Conservation (phyloP, 805 yeast genomes). For the Deakozyma indianensis region DNA sequence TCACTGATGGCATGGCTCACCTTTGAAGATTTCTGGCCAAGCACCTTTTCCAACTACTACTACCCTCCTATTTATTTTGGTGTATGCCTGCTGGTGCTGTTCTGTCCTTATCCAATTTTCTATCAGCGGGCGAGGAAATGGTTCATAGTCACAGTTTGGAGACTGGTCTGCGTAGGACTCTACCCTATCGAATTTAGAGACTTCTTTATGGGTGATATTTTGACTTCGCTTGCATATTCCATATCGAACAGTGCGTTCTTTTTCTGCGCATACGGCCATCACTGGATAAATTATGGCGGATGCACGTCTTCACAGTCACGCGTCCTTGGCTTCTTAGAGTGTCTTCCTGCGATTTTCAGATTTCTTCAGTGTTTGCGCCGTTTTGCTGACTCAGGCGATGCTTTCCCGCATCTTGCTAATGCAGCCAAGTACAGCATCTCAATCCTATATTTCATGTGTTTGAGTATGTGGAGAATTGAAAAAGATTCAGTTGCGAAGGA, state of each 20-base stretch:
- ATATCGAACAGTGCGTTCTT: conserved; percentile 75
- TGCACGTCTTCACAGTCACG: conserved; percentile 76
- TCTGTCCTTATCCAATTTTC: conserved; percentile 48
- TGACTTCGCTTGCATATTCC: conserved; percentile 80
- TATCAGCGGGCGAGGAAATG: conserved; percentile 59
- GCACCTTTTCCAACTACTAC: conserved; percentile 44
- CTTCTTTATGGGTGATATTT: conserved; percentile 82
- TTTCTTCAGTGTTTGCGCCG: conserved; percentile 83
- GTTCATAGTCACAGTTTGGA: conserved; percentile 56
- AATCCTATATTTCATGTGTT: conserved; percentile 49
- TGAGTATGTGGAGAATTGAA: conserved; percentile 68
- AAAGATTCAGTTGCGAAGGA: conserved; percentile 24
- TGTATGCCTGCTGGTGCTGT: conserved; percentile 29
- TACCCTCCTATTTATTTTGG: conserved; percentile 74
- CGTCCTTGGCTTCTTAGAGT: conserved; percentile 66
- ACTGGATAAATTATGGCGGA: conserved; percentile 39
- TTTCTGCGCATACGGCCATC: conserved; percentile 58
- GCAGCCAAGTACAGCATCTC: conserved; percentile 62
- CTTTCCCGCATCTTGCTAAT: conserved; percentile 93
- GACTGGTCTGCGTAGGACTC: conserved; percentile 67
- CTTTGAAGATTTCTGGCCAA: conserved; percentile 54
- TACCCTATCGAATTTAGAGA: conserved; percentile 94
- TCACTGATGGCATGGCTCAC: conserved; percentile 63
- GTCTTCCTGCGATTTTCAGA: conserved; percentile 85
- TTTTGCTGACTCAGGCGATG: conserved; percentile 82